phyloP scores from a whole-genome alignment of 495 filamentous ascomycete genomes.

The Daldinia caldariorum region DNA sequence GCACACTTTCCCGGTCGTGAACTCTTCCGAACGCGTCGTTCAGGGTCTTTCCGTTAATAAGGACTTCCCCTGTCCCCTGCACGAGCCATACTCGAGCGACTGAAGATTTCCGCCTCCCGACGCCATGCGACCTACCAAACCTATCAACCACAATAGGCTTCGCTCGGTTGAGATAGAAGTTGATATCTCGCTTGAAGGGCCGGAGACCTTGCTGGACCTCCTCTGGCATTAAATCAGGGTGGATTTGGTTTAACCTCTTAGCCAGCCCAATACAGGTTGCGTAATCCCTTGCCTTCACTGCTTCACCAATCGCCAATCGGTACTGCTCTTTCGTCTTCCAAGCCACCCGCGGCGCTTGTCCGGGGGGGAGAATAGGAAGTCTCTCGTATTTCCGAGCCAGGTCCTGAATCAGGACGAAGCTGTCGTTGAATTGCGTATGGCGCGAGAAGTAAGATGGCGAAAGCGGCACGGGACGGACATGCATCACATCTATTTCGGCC shows the following conservation, averaged over 20 bases:
- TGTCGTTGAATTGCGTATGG: slow-evolving; percentile 84
- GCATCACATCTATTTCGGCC: slow-evolving; percentile 30
- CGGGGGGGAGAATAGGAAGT: slow-evolving; percentile 71
- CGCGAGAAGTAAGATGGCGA: slow-evolving; percentile 95
- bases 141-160: slow-evolving; percentile 71
- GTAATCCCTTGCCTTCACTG: slow-evolving; percentile 81
- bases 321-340: slow-evolving; percentile 87
- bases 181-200: slow-evolving; percentile 77
- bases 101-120: slow-evolving; percentile 86
- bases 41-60: slow-evolving; percentile 87
- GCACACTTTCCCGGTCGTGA: slow-evolving; percentile 92
- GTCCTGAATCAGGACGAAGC: slow-evolving; percentile 74
- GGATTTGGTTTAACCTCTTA: slow-evolving; percentile 84
- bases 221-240: slow-evolving; percentile 77
- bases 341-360: slow-evolving; percentile 76
- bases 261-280: slow-evolving; percentile 76
- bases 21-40: slow-evolving; percentile 81
- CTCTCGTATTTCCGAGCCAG: slow-evolving; percentile 74
- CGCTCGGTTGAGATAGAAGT: slow-evolving; percentile 70
- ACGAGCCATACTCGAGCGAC: slow-evolving; percentile 85
- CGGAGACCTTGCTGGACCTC: slow-evolving; percentile 71
- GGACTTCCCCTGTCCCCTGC: slow-evolving; percentile 88
- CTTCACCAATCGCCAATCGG: slow-evolving; percentile 76
- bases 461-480: slow-evolving; percentile 78
- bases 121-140: slow-evolving; percentile 77